phyloP scores from a whole-genome alignment of 805 yeast genomes.

The Nakazawaea wyomingensis region DNA sequence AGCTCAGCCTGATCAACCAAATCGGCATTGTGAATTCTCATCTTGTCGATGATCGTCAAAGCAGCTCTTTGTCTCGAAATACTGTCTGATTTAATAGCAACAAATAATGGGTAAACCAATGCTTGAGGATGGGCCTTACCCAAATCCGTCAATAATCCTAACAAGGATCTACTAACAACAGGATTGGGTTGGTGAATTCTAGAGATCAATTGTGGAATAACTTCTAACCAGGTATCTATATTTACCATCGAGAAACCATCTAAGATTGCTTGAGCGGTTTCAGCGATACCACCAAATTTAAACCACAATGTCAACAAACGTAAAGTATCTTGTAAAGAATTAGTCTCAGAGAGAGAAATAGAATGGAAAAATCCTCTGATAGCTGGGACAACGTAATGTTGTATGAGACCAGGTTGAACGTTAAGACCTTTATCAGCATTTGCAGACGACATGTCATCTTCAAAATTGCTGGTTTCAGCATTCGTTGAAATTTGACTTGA shows the following conservation, averaged over 20 bases:
- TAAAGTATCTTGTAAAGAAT: constrained; percentile 88
- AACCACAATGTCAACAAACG: constrained; percentile 92
- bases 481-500: constrained; percentile 20
- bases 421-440: constrained; percentile 16
- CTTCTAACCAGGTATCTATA: constrained; percentile 92
- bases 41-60: constrained; percentile 79
- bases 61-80: constrained; percentile 90
- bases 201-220: constrained; percentile 91
- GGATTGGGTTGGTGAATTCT: constrained; percentile 95
- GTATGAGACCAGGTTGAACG: constrained; percentile 52
- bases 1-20: constrained; percentile 89
- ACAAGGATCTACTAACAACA: constrained; percentile 71
- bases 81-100: constrained; percentile 92
- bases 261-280: constrained; percentile 83
- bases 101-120: constrained; percentile 89
- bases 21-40: constrained; percentile 80
- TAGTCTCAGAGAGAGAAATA: constrained; percentile 78
- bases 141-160: constrained; percentile 75
- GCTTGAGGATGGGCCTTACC: constrained; percentile 98
- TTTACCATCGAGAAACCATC: constrained; percentile 89
- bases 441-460: constrained; percentile 11
- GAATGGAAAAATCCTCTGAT: constrained; percentile 95
- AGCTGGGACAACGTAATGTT: constrained; percentile 91
- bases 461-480: constrained; percentile 12
- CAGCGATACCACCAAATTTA: constrained; percentile 89